Evolutionary conservation across 768 basidiomycete species (phyloP).

Genomic region (Russula emetica): DNA sequence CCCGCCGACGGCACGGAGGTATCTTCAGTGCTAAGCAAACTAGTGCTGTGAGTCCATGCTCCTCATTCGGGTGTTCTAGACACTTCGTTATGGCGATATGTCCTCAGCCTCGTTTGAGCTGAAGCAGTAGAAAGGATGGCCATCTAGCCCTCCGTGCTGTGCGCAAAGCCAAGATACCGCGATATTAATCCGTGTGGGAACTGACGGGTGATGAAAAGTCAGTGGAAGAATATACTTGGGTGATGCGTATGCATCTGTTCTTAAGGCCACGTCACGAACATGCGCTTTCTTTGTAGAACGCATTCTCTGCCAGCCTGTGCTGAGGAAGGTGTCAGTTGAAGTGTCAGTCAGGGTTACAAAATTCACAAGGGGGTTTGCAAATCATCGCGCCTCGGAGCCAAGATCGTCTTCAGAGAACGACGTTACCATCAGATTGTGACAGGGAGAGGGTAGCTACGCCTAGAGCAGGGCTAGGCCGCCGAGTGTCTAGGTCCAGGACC

Average conservation of each 20-base stretch:
- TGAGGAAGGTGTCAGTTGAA: too few relatives aligned
- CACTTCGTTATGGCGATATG: background rate
- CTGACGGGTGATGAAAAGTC: too few relatives aligned
- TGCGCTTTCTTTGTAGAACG: background rate
- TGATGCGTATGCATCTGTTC: background rate
- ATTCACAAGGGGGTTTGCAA: background rate
- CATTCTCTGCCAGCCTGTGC: too few relatives aligned
- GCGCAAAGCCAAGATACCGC: background rate
- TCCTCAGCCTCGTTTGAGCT: background rate
- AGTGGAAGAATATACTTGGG: background rate
- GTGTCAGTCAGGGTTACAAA: background rate
- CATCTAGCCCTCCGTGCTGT: background rate
- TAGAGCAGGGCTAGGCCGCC: background rate
- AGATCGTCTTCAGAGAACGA: background rate
- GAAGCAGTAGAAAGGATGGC: background rate
- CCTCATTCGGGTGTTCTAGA: background rate
- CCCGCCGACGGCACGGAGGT: background rate
- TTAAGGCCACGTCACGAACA: constrained; percentile 8
- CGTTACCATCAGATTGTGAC: background rate
- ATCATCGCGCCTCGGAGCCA: background rate
- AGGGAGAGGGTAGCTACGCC: background rate
- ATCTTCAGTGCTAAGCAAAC: background rate
- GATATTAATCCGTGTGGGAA: background rate
- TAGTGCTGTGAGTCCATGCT: background rate
- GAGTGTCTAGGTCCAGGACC: background rate